A percentile compares a stretch with the other conserved stretches of the same genome.
Conservation (phyloP, 2,329 filamentous ascomycete species). For the Lecanicillium sp. region DNA sequence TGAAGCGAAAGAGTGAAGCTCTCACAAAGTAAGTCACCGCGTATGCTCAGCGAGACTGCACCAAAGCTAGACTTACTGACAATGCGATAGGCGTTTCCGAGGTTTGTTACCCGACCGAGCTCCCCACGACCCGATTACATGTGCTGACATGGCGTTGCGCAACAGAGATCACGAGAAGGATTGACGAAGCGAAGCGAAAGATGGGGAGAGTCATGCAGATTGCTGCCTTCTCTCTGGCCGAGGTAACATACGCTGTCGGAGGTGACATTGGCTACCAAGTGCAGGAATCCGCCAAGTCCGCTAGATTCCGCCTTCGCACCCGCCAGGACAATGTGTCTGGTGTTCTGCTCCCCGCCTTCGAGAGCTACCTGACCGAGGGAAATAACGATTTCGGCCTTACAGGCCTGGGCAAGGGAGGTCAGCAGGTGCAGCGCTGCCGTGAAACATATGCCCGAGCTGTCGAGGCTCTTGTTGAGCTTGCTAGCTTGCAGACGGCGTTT, state of each 20-base stretch:
- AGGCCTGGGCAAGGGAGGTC: constrained; percentile 90
- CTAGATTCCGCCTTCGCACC: constrained; percentile 85
- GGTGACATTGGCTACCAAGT: constrained; percentile 96
- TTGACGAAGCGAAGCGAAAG: constrained; percentile 98
- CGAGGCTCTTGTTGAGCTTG: constrained; percentile 90
- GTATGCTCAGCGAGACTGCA: not conserved
- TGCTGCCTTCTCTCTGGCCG: constrained; percentile 92
- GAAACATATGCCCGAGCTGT: constrained; percentile 96
- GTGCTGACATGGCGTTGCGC: constrained; percentile 18
- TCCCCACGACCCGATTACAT: not conserved
- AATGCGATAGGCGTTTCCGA: constrained; percentile 70
- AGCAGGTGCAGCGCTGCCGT: constrained; percentile 89
- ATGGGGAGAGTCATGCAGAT: constrained; percentile 99
- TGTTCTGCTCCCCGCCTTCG: constrained; percentile 88
- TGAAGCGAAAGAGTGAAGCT: constrained; percentile 97
- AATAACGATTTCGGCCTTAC: constrained; percentile 96
- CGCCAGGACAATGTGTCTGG: constrained; percentile 99
- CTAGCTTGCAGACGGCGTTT: constrained; percentile 93
- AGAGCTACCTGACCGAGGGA: constrained; percentile 81
- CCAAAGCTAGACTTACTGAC: not conserved
- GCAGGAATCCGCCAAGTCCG: constrained; percentile 89
- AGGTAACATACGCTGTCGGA: constrained; percentile 95
- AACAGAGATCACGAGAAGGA: constrained; percentile 86
- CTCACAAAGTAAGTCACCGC: constrained; percentile 72
- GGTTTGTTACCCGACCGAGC: constrained; percentile 41